These are phyloP conservation scores for Aristolochia contorta DNA, from an alignment of 164 flowering plant genomes.

Conservation along the genomic window DNA sequence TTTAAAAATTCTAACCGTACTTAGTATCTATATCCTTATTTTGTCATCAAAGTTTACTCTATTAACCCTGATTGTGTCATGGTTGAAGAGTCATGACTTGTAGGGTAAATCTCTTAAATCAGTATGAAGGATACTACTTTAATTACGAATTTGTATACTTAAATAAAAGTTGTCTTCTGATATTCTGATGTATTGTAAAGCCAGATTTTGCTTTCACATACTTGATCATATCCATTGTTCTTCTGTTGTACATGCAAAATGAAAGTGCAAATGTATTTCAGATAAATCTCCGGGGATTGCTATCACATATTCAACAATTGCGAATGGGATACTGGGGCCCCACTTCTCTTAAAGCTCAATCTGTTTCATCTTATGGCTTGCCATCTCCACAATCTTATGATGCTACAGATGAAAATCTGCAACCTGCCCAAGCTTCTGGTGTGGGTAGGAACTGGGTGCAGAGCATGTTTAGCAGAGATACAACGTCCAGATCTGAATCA, in stretches of 20 bases:
- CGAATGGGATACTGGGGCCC: slow-evolving; percentile 83
- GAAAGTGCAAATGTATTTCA: slow-evolving; percentile 19
- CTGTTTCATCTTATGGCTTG: slow-evolving; percentile 51
- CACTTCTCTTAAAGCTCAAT: slow-evolving; percentile 52
- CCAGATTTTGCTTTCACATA: too few species aligned
- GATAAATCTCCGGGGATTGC: slow-evolving; percentile 82
- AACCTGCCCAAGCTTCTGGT: slow-evolving; percentile 88
- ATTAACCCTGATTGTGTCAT: too few species aligned
- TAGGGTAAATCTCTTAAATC: too few species aligned
- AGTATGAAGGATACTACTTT: too few species aligned
- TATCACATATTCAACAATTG: slow-evolving; percentile 80
- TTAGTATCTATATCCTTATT: too few species aligned
- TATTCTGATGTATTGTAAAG: background rate
- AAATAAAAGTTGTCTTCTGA: background rate
- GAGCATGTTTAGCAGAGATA: slow-evolving; percentile 95
- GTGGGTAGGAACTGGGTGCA: slow-evolving; percentile 98
- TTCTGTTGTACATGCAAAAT: background rate
- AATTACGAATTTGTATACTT: too few species aligned
- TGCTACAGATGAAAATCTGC: slow-evolving; percentile 48
- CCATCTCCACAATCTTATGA: slow-evolving; percentile 77
- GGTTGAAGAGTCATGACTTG: too few species aligned
- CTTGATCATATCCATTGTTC: too few species aligned
- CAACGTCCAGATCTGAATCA: slow-evolving; percentile 54
- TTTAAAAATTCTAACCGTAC: too few species aligned
- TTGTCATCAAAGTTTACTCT: too few species aligned